Evolutionary conservation across 768 basidiomycete species (phyloP), one percentile per base, ranked within the genome.

Genomic region (Suillus ampliporus): DNA sequence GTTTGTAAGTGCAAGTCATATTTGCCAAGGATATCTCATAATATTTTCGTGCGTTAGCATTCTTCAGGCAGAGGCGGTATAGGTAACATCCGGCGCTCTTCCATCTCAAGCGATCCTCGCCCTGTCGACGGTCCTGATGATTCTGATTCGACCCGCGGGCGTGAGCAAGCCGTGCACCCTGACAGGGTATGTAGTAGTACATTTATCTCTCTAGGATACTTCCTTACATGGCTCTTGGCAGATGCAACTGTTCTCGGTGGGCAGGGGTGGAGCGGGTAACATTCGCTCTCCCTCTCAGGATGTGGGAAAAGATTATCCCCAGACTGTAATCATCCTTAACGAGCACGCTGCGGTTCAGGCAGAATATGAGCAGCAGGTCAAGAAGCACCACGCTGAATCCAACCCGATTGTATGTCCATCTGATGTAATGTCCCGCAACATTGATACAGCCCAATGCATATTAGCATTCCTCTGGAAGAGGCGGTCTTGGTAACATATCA

Each of bases 231-330:
- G 66, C 65, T n/a, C 51, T 52, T 52, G 31, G n/a, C 19, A 52
- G 31, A 43, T 15, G 7, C 67, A 86, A 78, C 62, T 82, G 19
- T 79, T 77, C 65, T 87, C 86, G 21, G 83, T 83, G 47, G 94
- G 94, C 13, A 86, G 93, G 57, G 94, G 94, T 31, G 94, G 94
- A 17, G 84, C 84, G 9, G 94, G 94, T 10, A 96, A 96, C 81
- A 87, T 95, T 57, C 87, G 91, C 61, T 90, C 92, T 2, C 88
- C 88, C 1, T 92, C 91, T 26, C 84, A 87, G 40, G 88, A 87
- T 58, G 57, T 74, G 62, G 54, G 61, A 13, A 68, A 66, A 40
- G 60, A 64, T 35, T 51, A 65, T 21, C 69, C 74, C 1, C 65
- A 68, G 41, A 68, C 72, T 7, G 68, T 67, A 19, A 62, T 72